Percentiles rank a stretch among this genome's conserved stretches.
Conservation (phyloP, 2,329 filamentous ascomycete species). For the Endothia cerciana region DNA sequence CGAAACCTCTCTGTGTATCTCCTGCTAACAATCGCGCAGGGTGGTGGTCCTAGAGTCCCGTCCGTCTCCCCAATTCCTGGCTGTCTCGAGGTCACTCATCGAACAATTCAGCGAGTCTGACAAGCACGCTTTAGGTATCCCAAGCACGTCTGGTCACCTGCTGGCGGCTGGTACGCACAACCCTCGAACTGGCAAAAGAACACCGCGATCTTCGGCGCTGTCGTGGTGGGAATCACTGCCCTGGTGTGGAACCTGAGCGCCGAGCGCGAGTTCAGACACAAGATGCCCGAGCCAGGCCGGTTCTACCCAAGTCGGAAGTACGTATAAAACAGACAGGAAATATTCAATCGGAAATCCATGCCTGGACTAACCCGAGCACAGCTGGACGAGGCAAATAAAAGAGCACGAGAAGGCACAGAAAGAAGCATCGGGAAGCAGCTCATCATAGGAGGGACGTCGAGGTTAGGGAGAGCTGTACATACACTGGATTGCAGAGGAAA, state of each 20-base stretch:
- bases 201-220: constrained; percentile 55
- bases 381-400: constrained; percentile 51
- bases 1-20: not conserved
- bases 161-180: constrained; percentile 96
- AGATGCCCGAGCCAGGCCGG: constrained; percentile 76
- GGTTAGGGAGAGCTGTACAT: not conserved
- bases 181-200: constrained; percentile 95
- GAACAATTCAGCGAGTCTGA: constrained; percentile 27
- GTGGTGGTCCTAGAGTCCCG: constrained; percentile 73
- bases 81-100: constrained; percentile 17
- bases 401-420: constrained; percentile 46
- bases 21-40: constrained; percentile 56
- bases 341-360: not conserved
- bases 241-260: constrained; percentile 73
- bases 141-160: constrained; percentile 98
- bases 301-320: constrained; percentile 90
- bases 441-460: constrained; percentile 7
- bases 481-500: constrained; percentile 6
- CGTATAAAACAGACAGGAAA: constrained; percentile 38
- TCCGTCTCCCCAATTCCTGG: constrained; percentile 44
- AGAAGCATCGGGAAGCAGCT: constrained; percentile 31
- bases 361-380: constrained; percentile 31
- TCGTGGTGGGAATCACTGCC: constrained; percentile 64
- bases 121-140: constrained; percentile 69
- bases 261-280: constrained; percentile 71